phyloP scores from a whole-genome alignment of 2,329 filamentous ascomycete genomes.

The Orbilia oligospora region DNA sequence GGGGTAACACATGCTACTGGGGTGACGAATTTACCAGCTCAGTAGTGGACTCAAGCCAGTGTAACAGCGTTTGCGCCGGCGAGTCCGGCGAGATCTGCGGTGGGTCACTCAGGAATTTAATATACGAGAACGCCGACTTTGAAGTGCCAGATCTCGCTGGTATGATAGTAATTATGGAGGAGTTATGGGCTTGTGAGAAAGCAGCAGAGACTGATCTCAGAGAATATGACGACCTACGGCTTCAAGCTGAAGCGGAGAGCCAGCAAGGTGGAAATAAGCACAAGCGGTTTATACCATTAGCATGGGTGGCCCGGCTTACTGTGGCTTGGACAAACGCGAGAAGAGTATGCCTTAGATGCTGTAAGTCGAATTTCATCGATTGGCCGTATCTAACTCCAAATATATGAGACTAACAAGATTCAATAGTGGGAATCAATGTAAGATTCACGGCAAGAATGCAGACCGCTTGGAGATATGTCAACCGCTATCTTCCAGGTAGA shows the following conservation, averaged over 20 bases:
- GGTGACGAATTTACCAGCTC: conserved; percentile 12
- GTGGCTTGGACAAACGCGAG: background rate
- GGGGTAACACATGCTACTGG: conserved; percentile 42
- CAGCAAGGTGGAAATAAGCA: conserved; percentile 22
- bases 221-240: conserved; percentile 10
- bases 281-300: conserved; percentile 26
- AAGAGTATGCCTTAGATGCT: conserved; percentile 1
- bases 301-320: conserved; percentile 20
- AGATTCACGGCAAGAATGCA: conserved; percentile 17
- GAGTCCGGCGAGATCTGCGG: conserved; percentile 35
- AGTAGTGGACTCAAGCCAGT: background rate
- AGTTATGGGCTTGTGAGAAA: conserved; percentile 13
- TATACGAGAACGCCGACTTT: conserved; percentile 28
- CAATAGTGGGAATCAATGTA: conserved; percentile 23
- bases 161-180: conserved; percentile 19
- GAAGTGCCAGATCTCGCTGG: background rate
- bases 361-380: background rate
- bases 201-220: conserved; percentile 12
- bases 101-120: background rate
- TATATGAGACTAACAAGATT: background rate
- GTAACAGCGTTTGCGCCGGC: conserved; percentile 25
- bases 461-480: conserved; percentile 15
- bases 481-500: conserved; percentile 3
- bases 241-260: conserved; percentile 20
- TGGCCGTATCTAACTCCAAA: background rate